These are phyloP conservation scores for Ambispora gerdemannii DNA, from an alignment of 192 early-diverging fungal genomes.

Conservation along the genomic window DNA sequence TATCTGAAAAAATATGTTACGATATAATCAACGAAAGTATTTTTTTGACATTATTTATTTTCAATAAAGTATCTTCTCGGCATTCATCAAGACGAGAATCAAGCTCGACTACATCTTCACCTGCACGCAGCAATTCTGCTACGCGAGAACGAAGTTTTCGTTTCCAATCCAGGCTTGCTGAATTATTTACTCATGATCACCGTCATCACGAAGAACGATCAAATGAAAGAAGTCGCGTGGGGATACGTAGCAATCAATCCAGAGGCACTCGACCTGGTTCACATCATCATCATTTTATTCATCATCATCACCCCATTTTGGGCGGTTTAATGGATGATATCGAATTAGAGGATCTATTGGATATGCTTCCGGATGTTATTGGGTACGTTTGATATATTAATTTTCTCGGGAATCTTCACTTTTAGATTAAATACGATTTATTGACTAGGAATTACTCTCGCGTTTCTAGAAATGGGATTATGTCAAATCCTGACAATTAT, in stretches of 20 bases:
- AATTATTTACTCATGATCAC: slow-evolving; percentile 6
- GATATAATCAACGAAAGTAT: background rate
- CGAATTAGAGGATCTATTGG: slow-evolving; percentile 26
- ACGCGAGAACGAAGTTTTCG: background rate
- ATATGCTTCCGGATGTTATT: slow-evolving; percentile 17
- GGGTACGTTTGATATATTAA: background rate
- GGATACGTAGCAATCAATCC: slow-evolving; percentile 9
- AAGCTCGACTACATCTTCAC: slow-evolving; percentile 1
- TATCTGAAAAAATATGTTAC: background rate
- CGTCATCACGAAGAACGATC: slow-evolving; percentile 20
- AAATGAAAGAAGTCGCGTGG: slow-evolving; percentile 9
- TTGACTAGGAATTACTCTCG: background rate
- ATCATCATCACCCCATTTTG: slow-evolving; percentile 10
- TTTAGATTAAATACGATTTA: background rate
- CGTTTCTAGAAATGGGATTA: slow-evolving; percentile 20
- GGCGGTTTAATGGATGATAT: slow-evolving; percentile 26
- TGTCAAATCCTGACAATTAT: slow-evolving; percentile 30
- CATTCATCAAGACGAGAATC: slow-evolving; percentile 9
- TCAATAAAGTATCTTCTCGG: background rate
- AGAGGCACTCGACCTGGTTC: background rate
- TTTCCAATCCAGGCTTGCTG: slow-evolving; percentile 2
- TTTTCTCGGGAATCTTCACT: background rate
- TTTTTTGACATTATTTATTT: background rate
- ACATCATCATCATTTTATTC: slow-evolving; percentile 28
- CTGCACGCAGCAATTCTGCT: background rate